phyloP scores from a whole-genome alignment of 768 basidiomycete species.

The Grammothele lineata region DNA sequence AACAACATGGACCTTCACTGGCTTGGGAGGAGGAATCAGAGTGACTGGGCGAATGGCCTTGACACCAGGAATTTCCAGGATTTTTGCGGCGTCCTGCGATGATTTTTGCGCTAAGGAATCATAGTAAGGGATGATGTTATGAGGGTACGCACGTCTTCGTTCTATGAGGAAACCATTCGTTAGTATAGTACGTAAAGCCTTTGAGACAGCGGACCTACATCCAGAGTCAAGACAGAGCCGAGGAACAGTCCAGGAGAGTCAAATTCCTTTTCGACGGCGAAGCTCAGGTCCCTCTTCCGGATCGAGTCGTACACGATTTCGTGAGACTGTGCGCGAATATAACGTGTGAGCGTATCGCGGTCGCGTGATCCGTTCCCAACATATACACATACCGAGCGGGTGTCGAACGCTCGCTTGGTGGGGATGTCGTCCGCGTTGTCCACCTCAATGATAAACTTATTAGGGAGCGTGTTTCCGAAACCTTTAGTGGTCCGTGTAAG shows the following conservation, averaged over 20 bases:
- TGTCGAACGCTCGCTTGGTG: slow-evolving; percentile 18
- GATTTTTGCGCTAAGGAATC: no score
- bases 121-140: no score
- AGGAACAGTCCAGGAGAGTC: slow-evolving; percentile 50
- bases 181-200: no score
- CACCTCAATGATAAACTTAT: slow-evolving; percentile 41
- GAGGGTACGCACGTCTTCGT: no score
- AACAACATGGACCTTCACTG: slow-evolving; percentile 31
- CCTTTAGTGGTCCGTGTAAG: slow-evolving; percentile 7
- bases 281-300: slow-evolving; percentile 38
- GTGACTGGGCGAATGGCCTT: slow-evolving; percentile 54
- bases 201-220: slow-evolving; percentile 34
- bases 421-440: slow-evolving; percentile 25
- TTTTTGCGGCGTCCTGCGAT: slow-evolving; percentile 45
- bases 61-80: slow-evolving; percentile 47
- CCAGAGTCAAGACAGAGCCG: slow-evolving; percentile 51
- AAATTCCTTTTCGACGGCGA: slow-evolving; percentile 49
- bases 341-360: no score
- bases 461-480: slow-evolving; percentile 29
- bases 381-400: slow-evolving; percentile 16
- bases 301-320: slow-evolving; percentile 46
- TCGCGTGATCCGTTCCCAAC: no score
- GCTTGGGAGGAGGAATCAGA: slow-evolving; percentile 40
- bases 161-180: no score
- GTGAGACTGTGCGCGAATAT: slow-evolving; percentile 36